These are phyloP conservation scores for Bolboschoenus planiculmis DNA, from an alignment of 176 grass and related monocot genomes.

Conservation along the genomic window DNA sequence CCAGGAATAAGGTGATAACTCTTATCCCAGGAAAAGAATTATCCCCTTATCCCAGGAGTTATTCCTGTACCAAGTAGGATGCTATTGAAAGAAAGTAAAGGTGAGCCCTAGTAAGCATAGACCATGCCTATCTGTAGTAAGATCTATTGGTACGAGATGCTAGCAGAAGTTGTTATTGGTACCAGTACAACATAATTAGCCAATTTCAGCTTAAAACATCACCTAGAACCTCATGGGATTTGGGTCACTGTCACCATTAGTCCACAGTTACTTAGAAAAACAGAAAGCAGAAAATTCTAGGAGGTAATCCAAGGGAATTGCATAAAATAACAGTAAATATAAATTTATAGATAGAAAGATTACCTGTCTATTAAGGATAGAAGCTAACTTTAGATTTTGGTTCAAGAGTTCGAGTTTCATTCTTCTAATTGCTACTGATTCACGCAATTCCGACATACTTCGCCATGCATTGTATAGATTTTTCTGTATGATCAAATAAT, in stretches of 20 bases:
- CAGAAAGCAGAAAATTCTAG: neutral
- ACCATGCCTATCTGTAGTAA: neutral
- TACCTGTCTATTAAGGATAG: constrained; percentile 79
- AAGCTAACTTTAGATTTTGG: constrained; percentile 64
- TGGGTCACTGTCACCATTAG: neutral
- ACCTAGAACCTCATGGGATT: neutral
- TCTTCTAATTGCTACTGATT: constrained; percentile 60
- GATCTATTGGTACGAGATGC: neutral
- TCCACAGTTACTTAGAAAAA: neutral
- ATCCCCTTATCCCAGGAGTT: neutral
- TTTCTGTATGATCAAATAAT: constrained; percentile 43
- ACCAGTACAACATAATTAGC: neutral
- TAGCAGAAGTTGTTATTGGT: neutral
- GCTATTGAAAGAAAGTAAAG: neutral
- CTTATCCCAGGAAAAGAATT: neutral
- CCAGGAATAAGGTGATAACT: neutral
- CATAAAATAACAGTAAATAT: neutral
- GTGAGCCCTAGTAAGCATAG: neutral
- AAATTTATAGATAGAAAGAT: constrained; percentile 14
- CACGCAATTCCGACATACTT: constrained; percentile 63
- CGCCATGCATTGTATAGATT: constrained; percentile 65
- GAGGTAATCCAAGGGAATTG: neutral
- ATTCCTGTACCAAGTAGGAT: neutral
- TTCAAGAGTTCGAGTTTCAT: constrained; percentile 60
- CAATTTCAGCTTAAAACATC: neutral